Evolutionary conservation across 306 rosid genomes (phyloP).

Genomic region (Prosopis cineraria): DNA sequence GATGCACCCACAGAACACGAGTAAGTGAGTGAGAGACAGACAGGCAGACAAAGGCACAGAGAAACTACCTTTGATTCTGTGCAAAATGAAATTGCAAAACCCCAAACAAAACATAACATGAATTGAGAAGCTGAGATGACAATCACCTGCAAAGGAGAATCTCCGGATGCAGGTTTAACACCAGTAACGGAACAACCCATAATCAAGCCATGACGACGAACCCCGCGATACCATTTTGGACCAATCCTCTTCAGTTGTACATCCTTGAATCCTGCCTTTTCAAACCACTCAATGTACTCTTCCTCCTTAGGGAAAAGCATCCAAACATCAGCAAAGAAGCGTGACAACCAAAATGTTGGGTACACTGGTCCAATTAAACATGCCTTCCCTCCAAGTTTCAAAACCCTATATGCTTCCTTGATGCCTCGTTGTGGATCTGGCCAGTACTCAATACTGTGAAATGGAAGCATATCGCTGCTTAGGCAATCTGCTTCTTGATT

Average conservation of each 20-base stretch:
- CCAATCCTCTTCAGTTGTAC: constrained; percentile 68
- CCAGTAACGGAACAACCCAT: constrained; percentile 84
- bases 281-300: constrained; percentile 70
- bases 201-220: constrained; percentile 70
- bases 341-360: constrained; percentile 71
- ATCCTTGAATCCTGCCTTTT: constrained; percentile 66
- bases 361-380: constrained; percentile 67
- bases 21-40: background rate
- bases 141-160: constrained; percentile 66
- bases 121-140: background rate
- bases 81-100: background rate
- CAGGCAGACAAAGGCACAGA: background rate
- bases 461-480: background rate
- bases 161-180: constrained; percentile 70
- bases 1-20: background rate
- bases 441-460: constrained; percentile 66
- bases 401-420: constrained; percentile 70
- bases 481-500: background rate
- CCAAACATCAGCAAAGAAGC: constrained; percentile 79
- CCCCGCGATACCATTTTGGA: constrained; percentile 81
- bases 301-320: constrained; percentile 82
- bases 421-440: constrained; percentile 84
- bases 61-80: background rate
- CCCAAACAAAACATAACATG: background rate
- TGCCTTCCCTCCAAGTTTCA: constrained; percentile 72